Evolutionary conservation across 2,329 filamentous ascomycete species (phyloP).

Genomic region (Stagonosporopsis chrysanthemi): DNA sequence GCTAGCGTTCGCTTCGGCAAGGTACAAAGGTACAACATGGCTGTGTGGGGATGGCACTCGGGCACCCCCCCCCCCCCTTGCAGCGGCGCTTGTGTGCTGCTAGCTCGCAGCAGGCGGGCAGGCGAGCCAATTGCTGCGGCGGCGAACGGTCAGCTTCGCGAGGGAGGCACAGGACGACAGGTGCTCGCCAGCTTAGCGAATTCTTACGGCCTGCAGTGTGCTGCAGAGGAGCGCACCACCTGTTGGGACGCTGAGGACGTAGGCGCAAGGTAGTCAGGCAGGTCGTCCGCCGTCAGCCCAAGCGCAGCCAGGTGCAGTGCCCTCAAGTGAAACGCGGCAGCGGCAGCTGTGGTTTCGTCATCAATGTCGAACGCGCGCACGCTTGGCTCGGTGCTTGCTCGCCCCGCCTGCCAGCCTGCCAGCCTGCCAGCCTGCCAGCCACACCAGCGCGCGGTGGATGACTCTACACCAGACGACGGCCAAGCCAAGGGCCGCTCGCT

Average conservation of each 20-base stretch:
- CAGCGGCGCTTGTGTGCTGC: conserved; percentile 39
- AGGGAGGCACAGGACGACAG: background rate
- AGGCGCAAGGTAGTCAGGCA: background rate
- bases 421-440: background rate
- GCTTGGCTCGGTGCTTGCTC: too few relatives aligned
- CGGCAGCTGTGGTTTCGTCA: conserved; percentile 28
- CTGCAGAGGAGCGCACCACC: background rate
- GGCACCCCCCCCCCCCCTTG: conserved; percentile 47
- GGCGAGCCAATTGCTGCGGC: conserved; percentile 34
- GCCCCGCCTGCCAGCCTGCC: too few relatives aligned
- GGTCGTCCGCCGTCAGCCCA: conserved; percentile 15
- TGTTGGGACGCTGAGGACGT: conserved; percentile 16
- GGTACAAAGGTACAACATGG: conserved; percentile 47
- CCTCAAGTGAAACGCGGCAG: conserved; percentile 41
- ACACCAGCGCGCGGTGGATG: background rate
- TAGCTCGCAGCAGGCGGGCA: conserved; percentile 39
- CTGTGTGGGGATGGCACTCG: conserved; percentile 44
- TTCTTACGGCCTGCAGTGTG: conserved; percentile 15
- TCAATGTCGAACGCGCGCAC: conserved; percentile 23
- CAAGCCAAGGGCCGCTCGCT: conserved; percentile 13
- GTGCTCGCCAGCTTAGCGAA: conserved; percentile 18
- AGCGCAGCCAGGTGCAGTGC: conserved; percentile 18
- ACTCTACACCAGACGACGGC: conserved; percentile 15
- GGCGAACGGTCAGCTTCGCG: conserved; percentile 27
- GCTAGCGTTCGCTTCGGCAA: conserved; percentile 51